Evolutionary conservation across 768 basidiomycete species (phyloP).

Genomic region (Obba rivulosa): DNA sequence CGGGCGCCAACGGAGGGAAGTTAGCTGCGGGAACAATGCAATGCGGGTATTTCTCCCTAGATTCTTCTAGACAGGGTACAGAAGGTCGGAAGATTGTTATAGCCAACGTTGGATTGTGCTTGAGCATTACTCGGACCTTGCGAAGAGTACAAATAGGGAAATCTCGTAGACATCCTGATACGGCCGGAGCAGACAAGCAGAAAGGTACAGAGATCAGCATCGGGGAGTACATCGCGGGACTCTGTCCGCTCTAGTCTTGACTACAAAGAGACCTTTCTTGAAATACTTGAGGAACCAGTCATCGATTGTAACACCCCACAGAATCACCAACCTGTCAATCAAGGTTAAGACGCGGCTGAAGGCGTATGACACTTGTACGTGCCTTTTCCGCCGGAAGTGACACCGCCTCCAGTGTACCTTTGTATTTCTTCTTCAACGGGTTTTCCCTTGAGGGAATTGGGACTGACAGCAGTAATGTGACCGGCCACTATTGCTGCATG

Average conservation of each 20-base stretch:
- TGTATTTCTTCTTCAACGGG: slow-evolving; percentile 36
- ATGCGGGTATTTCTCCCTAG: no score
- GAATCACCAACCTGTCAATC: slow-evolving; percentile 19
- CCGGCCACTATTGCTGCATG: slow-evolving; percentile 41
- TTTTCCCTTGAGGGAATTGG: slow-evolving; percentile 43
- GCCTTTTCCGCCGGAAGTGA: slow-evolving; percentile 50
- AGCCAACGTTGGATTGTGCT: background rate
- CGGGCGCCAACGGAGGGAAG: no score
- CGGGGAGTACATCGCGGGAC: background rate
- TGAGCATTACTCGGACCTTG: background rate
- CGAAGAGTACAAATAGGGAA: background rate
- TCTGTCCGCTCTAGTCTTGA: slow-evolving; percentile 6
- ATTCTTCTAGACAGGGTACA: background rate
- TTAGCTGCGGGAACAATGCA: no score
- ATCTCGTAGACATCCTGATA: background rate
- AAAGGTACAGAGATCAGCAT: background rate
- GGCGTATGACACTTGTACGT: slow-evolving; percentile 4
- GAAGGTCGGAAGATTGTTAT: background rate
- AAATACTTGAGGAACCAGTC: slow-evolving; percentile 18
- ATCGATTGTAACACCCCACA: slow-evolving; percentile 27
- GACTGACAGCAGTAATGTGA: slow-evolving; percentile 40
- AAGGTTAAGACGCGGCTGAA: background rate
- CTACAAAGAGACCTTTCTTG: slow-evolving; percentile 24
- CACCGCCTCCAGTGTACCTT: slow-evolving; percentile 46
- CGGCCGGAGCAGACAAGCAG: background rate